Evolutionary conservation across 2,329 filamentous ascomycete species (phyloP).

Genomic region (Penicillium sp.): DNA sequence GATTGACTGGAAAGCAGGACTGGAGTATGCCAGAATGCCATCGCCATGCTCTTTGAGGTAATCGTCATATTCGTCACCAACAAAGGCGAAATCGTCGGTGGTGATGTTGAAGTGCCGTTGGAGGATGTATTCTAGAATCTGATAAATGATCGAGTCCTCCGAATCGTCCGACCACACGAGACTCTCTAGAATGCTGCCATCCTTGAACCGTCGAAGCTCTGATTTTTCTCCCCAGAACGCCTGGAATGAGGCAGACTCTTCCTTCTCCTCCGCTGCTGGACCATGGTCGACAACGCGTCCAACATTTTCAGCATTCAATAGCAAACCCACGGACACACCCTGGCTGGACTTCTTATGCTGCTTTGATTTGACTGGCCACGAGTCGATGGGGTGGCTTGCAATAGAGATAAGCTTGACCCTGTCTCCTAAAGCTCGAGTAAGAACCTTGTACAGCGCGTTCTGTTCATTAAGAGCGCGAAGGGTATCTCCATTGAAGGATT

Average conservation of each 20-base stretch:
- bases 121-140: constrained; percentile 72
- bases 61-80: constrained; percentile 51
- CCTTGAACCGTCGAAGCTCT: constrained; percentile 89
- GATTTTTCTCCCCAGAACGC: constrained; percentile 94
- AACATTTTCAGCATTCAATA: constrained; percentile 69
- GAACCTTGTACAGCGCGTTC: constrained; percentile 54
- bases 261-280: constrained; percentile 78
- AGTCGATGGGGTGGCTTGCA: constrained; percentile 36
- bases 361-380: constrained; percentile 50
- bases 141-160: constrained; percentile 64
- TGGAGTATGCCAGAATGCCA: constrained; percentile 43
- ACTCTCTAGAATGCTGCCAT: constrained; percentile 89
- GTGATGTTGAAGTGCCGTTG: constrained; percentile 63
- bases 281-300: constrained; percentile 80
- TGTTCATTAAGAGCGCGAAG: constrained; percentile 31
- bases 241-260: constrained; percentile 74
- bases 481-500: constrained; percentile 26
- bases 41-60: constrained; percentile 32
- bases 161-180: constrained; percentile 73
- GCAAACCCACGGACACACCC: constrained; percentile 60
- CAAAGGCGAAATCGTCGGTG: constrained; percentile 52
- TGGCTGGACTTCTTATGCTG: constrained; percentile 27
- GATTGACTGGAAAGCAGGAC: constrained; percentile 60
- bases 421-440: constrained; percentile 71
- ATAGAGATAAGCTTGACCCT: constrained; percentile 67